Evolutionary conservation across 2,329 filamentous ascomycete genomes (phyloP).

Genomic region (Botrytis medusae): DNA sequence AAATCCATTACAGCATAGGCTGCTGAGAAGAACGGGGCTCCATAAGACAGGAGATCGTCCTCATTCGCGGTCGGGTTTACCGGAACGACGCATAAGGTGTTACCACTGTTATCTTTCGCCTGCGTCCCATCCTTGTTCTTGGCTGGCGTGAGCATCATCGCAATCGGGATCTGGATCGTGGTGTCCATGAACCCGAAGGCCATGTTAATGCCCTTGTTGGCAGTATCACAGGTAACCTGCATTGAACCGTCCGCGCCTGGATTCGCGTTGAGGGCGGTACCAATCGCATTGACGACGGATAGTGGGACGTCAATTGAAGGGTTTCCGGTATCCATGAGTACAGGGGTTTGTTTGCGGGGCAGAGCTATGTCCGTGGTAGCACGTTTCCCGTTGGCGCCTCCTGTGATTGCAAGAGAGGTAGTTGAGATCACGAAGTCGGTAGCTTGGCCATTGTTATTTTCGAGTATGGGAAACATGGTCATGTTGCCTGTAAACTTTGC

Average conservation of each 20-base stretch:
- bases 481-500: background rate
- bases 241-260: background rate
- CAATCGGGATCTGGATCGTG: background rate
- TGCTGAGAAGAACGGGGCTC: background rate
- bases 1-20: background rate
- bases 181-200: background rate
- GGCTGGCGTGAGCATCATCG: background rate
- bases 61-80: background rate
- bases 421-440: background rate
- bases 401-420: background rate
- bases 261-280: background rate
- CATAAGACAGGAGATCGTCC: background rate
- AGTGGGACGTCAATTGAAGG: background rate
- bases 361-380: background rate
- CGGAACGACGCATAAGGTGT: background rate
- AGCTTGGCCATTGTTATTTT: background rate
- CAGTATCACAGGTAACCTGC: background rate
- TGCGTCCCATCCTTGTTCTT: background rate
- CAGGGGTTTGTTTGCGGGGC: background rate
- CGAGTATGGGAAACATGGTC: background rate
- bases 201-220: background rate
- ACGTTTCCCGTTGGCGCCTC: background rate
- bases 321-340: background rate
- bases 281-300: background rate
- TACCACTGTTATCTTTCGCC: background rate